Evolutionary conservation across 306 rosid species (phyloP).

Genomic region (Trifolium fragiferum): DNA sequence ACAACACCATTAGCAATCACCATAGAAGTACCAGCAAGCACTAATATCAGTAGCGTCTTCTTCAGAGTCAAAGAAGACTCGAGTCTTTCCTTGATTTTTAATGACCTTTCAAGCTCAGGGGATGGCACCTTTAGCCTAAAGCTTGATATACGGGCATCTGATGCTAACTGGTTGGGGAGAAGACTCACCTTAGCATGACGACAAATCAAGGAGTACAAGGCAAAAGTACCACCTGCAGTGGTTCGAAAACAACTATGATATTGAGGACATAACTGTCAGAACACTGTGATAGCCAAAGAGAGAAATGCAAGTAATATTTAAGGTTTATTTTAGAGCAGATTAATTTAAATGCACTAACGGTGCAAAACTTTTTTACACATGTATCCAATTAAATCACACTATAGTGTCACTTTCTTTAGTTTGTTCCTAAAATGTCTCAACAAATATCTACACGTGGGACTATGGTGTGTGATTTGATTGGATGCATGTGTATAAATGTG

Average conservation of each 20-base stretch:
- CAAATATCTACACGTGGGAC: not conserved
- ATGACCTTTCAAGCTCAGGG: constrained; percentile 95
- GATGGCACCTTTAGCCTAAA: constrained; percentile 98
- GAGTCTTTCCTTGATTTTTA: constrained; percentile 91
- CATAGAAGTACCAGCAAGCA: constrained; percentile 98
- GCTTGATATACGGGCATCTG: constrained; percentile 96
- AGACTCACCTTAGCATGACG: constrained; percentile 99
- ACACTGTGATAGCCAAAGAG: constrained; percentile 10
- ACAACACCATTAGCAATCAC: constrained; percentile 98
- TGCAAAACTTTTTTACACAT: not conserved
- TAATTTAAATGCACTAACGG: not conserved
- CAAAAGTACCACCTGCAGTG: constrained; percentile 98
- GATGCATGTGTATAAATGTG: not conserved
- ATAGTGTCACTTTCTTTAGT: not conserved
- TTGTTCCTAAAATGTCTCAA: not conserved
- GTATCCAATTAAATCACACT: constrained; percentile 3
- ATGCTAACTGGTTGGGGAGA: constrained; percentile 95
- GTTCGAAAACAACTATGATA: constrained; percentile 34
- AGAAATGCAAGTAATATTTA: not conserved
- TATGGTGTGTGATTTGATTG: not conserved
- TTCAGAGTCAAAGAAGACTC: constrained; percentile 84
- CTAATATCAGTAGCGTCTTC: constrained; percentile 81
- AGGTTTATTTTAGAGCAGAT: constrained; percentile 26
- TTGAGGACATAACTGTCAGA: constrained; percentile 1
- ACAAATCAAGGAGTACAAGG: constrained; percentile 96